Base-by-base conservation (phyloP, 768 basidiomycete species). In the Xerocomus spinulosus region DNA sequence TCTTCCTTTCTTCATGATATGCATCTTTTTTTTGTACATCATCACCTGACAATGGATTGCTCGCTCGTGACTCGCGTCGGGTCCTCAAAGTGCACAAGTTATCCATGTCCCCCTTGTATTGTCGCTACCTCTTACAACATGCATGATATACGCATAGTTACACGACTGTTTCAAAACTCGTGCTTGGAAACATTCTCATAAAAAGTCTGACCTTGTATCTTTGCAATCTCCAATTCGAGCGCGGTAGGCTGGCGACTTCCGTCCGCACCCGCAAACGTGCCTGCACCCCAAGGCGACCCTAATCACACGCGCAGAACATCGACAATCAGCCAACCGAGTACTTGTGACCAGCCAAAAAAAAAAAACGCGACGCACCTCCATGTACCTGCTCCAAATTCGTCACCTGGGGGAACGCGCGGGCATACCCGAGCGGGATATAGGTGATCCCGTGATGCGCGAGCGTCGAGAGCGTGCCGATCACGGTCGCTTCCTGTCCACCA, bases 211-310 rank as follows among this genome's bases (percentile, higher is more conserved):
- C 39, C 35, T 12, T 85, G 83, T 21, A 69, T 63, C 9, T 55
- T 49, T 12, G 79, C 81, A 15, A 83, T 55, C 43, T 76, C 72
- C 30, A 76, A 67, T 58, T 86, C 83, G 29, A 78, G 69, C 1
- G 57, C 50, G 7, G 66, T 59, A 3, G 84, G 80, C 54, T 74
- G 64, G 43, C 81, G 78, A 3, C 67, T 59, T 3, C 80, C 82
- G 51, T 73, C 68, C 3, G 60, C 30, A 2, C 63, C 73, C 18
- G 81, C 74, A 45, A 74, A 73, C 7, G 82, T 78, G 20, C 83
- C 85, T n/a, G 87, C 84, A 44, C 88, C 88, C 79, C 81, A 91
- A 14, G 87, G 80, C 7, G 85, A 83, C 23, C 85, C 85, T 83
- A 42, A 40, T 17, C 21, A 44, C 41, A 9, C 17, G n/a, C 3